Evolutionary conservation across 768 basidiomycete species (phyloP).

Genomic region (Psilocybe subaeruginosa): DNA sequence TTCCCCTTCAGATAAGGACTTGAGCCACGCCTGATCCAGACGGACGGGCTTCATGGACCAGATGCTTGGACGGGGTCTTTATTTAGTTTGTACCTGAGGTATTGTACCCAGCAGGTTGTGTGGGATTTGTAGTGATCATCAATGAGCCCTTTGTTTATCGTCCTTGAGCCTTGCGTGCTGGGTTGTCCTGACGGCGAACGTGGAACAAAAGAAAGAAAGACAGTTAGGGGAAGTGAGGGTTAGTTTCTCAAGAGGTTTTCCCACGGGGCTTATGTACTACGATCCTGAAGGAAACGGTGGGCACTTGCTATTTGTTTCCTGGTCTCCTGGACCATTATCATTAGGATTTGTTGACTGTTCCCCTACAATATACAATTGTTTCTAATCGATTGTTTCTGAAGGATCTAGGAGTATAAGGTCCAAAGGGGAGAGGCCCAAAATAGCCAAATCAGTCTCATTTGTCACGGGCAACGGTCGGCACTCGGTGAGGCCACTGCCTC

Average conservation of each 20-base stretch:
- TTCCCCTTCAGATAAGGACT: neutral
- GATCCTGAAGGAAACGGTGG: too few species aligned
- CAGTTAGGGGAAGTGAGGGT: neutral
- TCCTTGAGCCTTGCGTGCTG: neutral
- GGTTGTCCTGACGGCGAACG: neutral
- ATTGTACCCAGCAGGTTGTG: neutral
- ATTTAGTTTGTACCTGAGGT: neutral
- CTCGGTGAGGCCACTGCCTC: constrained; percentile 9
- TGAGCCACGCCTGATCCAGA: too few species aligned
- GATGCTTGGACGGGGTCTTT: neutral
- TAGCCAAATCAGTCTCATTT: constrained; percentile 16
- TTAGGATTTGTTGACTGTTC: neutral
- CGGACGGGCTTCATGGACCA: neutral
- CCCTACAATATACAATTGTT: neutral
- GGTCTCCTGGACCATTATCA: too few species aligned
- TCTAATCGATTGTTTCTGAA: neutral
- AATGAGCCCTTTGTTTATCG: neutral
- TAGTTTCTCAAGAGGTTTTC: neutral
- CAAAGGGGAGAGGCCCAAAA: constrained; percentile 3
- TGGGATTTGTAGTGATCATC: neutral
- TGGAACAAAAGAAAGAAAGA: neutral
- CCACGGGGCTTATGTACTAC: neutral
- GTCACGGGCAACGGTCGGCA: constrained; percentile 15
- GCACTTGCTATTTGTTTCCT: too few species aligned
- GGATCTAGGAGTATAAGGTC: neutral